Evolutionary conservation across 805 yeast species (phyloP).

Genomic region (Ogataea naganishii): DNA sequence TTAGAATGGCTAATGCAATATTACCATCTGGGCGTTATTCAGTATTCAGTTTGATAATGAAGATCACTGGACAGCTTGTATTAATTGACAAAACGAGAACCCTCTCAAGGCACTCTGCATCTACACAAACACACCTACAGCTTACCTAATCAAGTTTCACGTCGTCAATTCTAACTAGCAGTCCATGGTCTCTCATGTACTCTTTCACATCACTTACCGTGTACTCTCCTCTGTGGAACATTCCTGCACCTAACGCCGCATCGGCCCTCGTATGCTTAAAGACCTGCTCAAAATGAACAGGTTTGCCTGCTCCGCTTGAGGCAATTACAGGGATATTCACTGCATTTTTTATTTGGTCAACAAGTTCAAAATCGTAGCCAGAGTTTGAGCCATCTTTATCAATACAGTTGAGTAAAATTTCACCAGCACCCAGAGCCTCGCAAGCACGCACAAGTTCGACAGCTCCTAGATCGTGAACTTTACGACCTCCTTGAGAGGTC

Average conservation of each 20-base stretch:
- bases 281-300: conserved; percentile 84
- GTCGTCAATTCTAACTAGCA: conserved; percentile 66
- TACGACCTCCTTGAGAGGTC: conserved; percentile 95
- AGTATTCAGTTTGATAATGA: too few relatives aligned
- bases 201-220: conserved; percentile 78
- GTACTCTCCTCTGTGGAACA: conserved; percentile 94
- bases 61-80: too few relatives aligned
- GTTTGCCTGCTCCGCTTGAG: conserved; percentile 95
- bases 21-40: too few relatives aligned
- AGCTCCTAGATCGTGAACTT: conserved; percentile 80
- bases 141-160: conserved; percentile 5
- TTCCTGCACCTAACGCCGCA: conserved; percentile 98
- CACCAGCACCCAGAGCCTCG: conserved; percentile 95
- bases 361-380: conserved; percentile 85
- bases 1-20: too few relatives aligned
- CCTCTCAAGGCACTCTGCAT: neutral
- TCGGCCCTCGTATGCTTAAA: conserved; percentile 76
- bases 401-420: conserved; percentile 83
- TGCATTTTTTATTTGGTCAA: conserved; percentile 65
- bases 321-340: conserved; percentile 93
- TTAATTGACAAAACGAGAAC: neutral
- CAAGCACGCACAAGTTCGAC: conserved; percentile 82
- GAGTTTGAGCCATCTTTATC: conserved; percentile 96
- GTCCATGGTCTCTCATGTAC: conserved; percentile 47
- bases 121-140: too few relatives aligned